A percentile compares a stretch with the other conserved stretches of the same genome.
These are phyloP conservation scores for Coniochaeta sp. DNA, from an alignment of 2,329 filamentous ascomycete species.

Conservation along the genomic window DNA sequence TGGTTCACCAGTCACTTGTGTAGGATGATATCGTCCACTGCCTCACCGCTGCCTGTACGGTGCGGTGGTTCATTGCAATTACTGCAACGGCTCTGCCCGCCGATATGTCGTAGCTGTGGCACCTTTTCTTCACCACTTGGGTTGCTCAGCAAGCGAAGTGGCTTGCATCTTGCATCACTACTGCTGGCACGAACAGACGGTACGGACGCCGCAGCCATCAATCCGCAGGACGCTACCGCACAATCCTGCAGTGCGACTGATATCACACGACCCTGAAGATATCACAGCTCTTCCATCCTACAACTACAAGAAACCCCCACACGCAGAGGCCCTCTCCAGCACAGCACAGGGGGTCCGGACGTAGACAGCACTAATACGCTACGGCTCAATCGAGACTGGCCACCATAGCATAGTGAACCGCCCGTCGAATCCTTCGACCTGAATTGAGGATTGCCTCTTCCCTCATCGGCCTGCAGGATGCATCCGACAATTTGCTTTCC, in stretches of 20 bases:
- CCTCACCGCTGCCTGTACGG: not conserved
- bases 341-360: too few relatives aligned
- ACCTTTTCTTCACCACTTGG: not conserved
- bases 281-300: too few relatives aligned
- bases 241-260: not conserved
- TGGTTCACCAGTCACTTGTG: too few relatives aligned
- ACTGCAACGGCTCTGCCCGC: not conserved
- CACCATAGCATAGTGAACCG: not conserved
- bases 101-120: not conserved
- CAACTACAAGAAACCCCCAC: too few relatives aligned
- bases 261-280: not conserved
- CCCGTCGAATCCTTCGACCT: not conserved
- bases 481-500: not conserved
- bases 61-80: not conserved
- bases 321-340: too few relatives aligned
- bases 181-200: not conserved
- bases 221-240: not conserved
- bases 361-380: too few relatives aligned
- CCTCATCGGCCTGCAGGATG: not conserved
- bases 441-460: too few relatives aligned
- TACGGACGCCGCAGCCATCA: not conserved
- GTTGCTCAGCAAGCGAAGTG: not conserved
- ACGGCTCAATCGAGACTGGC: not conserved
- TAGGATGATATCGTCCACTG: not conserved
- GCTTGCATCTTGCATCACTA: not conserved